Evolutionary conservation across 495 filamentous ascomycete genomes (phyloP).

Genomic region (Tuber aestivum): DNA sequence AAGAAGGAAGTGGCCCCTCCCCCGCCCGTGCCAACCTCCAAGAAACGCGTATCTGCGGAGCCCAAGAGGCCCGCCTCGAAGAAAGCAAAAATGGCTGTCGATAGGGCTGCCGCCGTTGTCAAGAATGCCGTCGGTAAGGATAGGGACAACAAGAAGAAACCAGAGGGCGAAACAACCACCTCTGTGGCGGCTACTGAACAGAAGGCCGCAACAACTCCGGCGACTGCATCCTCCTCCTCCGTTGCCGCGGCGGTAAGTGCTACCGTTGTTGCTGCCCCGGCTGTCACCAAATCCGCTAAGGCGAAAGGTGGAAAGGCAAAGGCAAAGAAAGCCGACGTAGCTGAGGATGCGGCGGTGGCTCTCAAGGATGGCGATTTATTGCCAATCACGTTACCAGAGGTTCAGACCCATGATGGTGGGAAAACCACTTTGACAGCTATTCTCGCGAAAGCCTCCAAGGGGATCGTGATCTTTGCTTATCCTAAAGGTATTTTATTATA

Average conservation of each 20-base stretch:
- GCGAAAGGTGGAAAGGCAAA: conserved; percentile 34
- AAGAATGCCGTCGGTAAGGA: conserved; percentile 17
- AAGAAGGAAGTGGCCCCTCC: conserved; percentile 31
- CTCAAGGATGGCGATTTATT: conserved; percentile 56
- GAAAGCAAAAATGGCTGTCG: conserved; percentile 30
- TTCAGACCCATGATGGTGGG: conserved; percentile 75
- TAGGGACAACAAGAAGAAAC: background rate
- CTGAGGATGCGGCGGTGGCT: conserved; percentile 48
- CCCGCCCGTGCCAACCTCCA: conserved; percentile 29
- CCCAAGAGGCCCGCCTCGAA: conserved; percentile 37
- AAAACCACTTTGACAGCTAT: conserved; percentile 71
- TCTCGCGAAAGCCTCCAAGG: conserved; percentile 72
- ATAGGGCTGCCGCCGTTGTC: conserved; percentile 7
- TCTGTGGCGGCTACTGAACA: conserved; percentile 6
- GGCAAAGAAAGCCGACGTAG: conserved; percentile 13
- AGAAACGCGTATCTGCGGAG: conserved; percentile 37
- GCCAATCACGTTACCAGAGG: conserved; percentile 47
- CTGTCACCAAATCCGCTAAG: conserved; percentile 45
- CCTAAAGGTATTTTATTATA: conserved; percentile 59
- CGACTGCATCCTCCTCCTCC: conserved; percentile 12
- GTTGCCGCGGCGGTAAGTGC: background rate
- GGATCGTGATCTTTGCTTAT: conserved; percentile 91
- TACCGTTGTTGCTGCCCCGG: background rate
- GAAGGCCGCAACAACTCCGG: conserved; percentile 6
- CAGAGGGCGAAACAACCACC: conserved; percentile 17